Percentiles rank a stretch among this genome's conserved stretches.
phyloP scores from a whole-genome alignment of 2,329 filamentous ascomycete genomes.

The Aspergillus tanneri region DNA sequence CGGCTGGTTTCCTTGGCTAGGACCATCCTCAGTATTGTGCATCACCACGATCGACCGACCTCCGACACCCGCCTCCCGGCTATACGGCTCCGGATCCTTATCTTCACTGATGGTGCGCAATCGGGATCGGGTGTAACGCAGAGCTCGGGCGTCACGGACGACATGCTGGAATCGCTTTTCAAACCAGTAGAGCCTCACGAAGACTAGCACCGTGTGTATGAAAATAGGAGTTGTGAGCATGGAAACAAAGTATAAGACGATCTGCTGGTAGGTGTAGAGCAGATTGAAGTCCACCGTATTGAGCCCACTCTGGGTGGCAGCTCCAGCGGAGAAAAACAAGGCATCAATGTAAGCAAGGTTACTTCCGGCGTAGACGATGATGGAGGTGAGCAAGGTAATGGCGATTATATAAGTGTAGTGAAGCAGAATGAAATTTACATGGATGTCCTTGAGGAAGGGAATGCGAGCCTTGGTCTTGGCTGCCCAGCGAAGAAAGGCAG shows the following conservation, averaged over 20 bases:
- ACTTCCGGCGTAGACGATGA: conserved; percentile 69
- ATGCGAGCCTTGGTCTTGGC: conserved; percentile 33
- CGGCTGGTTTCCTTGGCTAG: conserved; percentile 19
- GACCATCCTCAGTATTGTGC: conserved; percentile 34
- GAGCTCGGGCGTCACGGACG: conserved; percentile 67
- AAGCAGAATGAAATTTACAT: conserved; percentile 48
- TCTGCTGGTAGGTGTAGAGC: conserved; percentile 70
- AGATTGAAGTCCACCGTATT: conserved; percentile 71
- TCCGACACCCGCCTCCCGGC: conserved; percentile 41
- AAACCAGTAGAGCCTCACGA: conserved; percentile 95
- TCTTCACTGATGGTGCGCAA: conserved; percentile 52
- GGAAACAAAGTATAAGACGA: conserved; percentile 68
- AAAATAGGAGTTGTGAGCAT: conserved; percentile 80
- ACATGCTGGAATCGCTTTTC: conserved; percentile 91
- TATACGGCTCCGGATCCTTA: conserved; percentile 40
- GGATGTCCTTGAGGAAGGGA: conserved; percentile 38
- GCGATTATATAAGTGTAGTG: conserved; percentile 74
- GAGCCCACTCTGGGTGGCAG: conserved; percentile 87
- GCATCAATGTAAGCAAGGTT: conserved; percentile 78
- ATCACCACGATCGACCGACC: conserved; percentile 41
- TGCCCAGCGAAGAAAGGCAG: conserved; percentile 22
- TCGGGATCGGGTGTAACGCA: conserved; percentile 64
- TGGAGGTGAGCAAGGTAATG: conserved; percentile 69
- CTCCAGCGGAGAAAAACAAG: conserved; percentile 80
- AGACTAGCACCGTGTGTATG: conserved; percentile 82